These are phyloP conservation scores for Flaveria trinervia DNA, from an alignment of 129 eudicot species.

Conservation along the genomic window DNA sequence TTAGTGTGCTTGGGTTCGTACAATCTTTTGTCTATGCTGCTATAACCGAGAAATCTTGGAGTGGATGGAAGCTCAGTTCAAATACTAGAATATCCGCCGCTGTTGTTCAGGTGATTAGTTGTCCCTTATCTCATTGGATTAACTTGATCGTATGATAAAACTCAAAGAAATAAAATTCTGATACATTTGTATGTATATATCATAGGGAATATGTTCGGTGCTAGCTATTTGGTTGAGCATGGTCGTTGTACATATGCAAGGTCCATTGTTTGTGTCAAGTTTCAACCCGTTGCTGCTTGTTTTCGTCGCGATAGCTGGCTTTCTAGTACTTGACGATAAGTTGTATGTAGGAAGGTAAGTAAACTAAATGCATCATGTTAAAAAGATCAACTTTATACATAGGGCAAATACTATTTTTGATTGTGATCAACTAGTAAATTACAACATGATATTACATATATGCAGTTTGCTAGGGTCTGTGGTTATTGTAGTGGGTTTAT, in stretches of 20 bases:
- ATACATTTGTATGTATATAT: not conserved
- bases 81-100: constrained; percentile 33
- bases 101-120: constrained; percentile 38
- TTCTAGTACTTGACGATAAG: constrained; percentile 52
- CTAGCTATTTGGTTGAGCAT: constrained; percentile 24
- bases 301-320: constrained; percentile 50
- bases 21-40: constrained; percentile 29
- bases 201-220: constrained; percentile 53
- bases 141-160: not conserved
- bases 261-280: constrained; percentile 58
- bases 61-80: constrained; percentile 55
- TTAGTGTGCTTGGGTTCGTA: constrained; percentile 25
- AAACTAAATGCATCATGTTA: not conserved
- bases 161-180: not conserved
- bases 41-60: constrained; percentile 44
- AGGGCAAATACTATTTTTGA: no score
- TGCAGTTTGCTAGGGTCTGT: constrained; percentile 57
- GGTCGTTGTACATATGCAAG: constrained; percentile 46
- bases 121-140: not conserved
- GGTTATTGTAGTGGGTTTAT: constrained; percentile 49
- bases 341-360: constrained; percentile 68
- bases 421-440: not conserved
- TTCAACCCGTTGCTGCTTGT: constrained; percentile 59
- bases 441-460: not conserved
- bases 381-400: no score